Evolutionary conservation across 768 basidiomycete genomes (phyloP).

Genomic region (Thelephora ganbajun): DNA sequence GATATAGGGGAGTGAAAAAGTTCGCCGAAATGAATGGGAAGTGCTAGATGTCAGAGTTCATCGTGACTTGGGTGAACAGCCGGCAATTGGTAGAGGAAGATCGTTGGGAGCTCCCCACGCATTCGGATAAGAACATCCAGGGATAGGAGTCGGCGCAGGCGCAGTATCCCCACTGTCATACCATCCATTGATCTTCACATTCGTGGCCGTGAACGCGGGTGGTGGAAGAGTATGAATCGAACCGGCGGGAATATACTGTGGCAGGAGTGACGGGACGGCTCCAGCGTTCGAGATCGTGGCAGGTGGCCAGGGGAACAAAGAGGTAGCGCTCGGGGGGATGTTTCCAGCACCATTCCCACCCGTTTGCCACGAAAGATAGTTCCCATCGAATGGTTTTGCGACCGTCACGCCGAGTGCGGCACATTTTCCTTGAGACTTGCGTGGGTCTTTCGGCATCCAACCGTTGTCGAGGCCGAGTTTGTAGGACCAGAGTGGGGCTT

Average conservation of each 20-base stretch:
- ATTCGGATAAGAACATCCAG: constrained; percentile 52
- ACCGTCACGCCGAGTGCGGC: constrained; percentile 28
- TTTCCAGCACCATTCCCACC: constrained; percentile 43
- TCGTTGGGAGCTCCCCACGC: constrained; percentile 25
- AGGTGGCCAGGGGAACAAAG: constrained; percentile 30
- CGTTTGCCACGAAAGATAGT: constrained; percentile 52
- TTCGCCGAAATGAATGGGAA: too few relatives aligned
- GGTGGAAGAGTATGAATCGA: constrained; percentile 41
- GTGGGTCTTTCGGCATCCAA: constrained; percentile 68
- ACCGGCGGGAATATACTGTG: constrained; percentile 54
- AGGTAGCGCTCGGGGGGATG: constrained; percentile 26
- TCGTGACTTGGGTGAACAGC: too few relatives aligned
- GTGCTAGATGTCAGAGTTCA: too few relatives aligned
- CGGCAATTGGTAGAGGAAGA: too few relatives aligned
- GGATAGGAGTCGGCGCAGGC: constrained; percentile 40
- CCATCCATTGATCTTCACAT: constrained; percentile 40
- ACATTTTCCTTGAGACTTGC: constrained; percentile 54
- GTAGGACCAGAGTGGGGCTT: constrained; percentile 58
- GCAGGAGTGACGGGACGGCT: constrained; percentile 27
- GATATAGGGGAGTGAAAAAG: too few relatives aligned
- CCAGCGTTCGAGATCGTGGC: constrained; percentile 30
- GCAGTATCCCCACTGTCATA: constrained; percentile 34
- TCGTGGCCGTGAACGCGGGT: constrained; percentile 32
- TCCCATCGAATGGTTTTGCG: constrained; percentile 34
- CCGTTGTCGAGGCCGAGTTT: constrained; percentile 51